phyloP scores from a whole-genome alignment of 2,329 filamentous ascomycete species.

The Stemphylium lycopersici region DNA sequence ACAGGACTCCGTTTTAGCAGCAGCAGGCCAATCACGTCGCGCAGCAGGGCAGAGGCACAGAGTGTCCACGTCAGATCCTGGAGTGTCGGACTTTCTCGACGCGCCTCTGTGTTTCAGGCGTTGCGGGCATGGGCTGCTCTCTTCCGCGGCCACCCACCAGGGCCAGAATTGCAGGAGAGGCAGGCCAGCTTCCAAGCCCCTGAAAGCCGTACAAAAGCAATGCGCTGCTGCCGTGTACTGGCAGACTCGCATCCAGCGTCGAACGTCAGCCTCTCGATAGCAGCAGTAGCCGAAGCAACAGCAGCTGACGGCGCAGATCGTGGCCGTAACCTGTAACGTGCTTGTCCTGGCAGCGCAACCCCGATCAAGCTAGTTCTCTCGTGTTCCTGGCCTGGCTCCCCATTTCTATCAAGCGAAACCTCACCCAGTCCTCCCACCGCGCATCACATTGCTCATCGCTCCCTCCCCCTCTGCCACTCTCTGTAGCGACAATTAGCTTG shows the following conservation, averaged over 20 bases:
- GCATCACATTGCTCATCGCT: conserved; percentile 14
- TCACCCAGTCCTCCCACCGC: conserved; percentile 13
- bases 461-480: conserved; percentile 14
- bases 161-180: conserved; percentile 11
- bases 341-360: conserved; percentile 15
- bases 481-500: conserved; percentile 13
- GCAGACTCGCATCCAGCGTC: neutral
- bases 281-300: conserved; percentile 2
- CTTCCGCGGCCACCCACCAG: conserved; percentile 28
- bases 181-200: conserved; percentile 7
- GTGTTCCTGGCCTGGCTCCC: conserved; percentile 20
- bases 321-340: conserved; percentile 28
- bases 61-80: conserved; percentile 40
- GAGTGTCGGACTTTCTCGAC: conserved; percentile 27
- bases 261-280: neutral
- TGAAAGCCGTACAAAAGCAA: conserved; percentile 24
- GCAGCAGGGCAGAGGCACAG: conserved; percentile 7
- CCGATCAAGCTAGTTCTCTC: conserved; percentile 13
- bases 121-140: conserved; percentile 18
- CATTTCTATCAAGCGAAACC: conserved; percentile 25
- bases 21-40: conserved; percentile 15
- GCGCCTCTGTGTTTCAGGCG: conserved; percentile 42
- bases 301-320: conserved; percentile 6
- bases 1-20: conserved; percentile 21
- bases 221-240: conserved; percentile 11